phyloP scores from a whole-genome alignment of 257 asterid species.

The Craterostigma plantagineum region DNA sequence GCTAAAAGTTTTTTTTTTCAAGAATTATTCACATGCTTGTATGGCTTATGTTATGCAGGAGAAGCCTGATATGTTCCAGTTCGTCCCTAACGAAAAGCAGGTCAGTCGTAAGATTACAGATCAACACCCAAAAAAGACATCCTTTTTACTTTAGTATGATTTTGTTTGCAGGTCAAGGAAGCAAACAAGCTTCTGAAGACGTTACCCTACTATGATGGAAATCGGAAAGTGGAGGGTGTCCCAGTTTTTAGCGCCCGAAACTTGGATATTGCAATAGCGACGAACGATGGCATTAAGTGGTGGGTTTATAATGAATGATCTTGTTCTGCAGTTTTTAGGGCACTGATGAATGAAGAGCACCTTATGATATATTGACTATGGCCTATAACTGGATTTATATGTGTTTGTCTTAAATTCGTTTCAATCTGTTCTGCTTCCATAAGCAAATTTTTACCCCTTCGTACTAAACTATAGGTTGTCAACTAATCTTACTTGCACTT shows the following conservation, averaged over 20 bases:
- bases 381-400: too few species aligned
- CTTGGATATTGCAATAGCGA: conserved; percentile 86
- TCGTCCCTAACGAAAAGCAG: conserved; percentile 89
- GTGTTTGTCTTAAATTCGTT: too few species aligned
- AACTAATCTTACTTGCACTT: neutral
- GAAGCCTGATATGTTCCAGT: conserved; percentile 77
- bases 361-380: too few species aligned
- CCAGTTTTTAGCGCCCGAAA: conserved; percentile 91
- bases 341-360: too few species aligned
- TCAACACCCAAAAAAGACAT: too few species aligned
- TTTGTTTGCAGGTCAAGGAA: conserved; percentile 60
- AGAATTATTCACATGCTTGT: conserved; percentile 1
- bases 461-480: too few species aligned
- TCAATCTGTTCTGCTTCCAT: too few species aligned
- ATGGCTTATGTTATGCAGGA: conserved; percentile 30
- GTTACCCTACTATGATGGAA: conserved; percentile 28
- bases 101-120: conserved; percentile 13
- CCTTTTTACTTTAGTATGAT: neutral
- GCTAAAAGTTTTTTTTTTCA: neutral
- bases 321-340: too few species aligned
- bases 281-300: conserved; percentile 81
- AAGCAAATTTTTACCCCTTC: too few species aligned
- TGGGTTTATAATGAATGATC: conserved; percentile 11
- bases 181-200: conserved; percentile 76
- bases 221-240: conserved; percentile 69